Evolutionary conservation across 1,284 basidiomycete species (phyloP).

Genomic region (Fomes fomentarius): DNA sequence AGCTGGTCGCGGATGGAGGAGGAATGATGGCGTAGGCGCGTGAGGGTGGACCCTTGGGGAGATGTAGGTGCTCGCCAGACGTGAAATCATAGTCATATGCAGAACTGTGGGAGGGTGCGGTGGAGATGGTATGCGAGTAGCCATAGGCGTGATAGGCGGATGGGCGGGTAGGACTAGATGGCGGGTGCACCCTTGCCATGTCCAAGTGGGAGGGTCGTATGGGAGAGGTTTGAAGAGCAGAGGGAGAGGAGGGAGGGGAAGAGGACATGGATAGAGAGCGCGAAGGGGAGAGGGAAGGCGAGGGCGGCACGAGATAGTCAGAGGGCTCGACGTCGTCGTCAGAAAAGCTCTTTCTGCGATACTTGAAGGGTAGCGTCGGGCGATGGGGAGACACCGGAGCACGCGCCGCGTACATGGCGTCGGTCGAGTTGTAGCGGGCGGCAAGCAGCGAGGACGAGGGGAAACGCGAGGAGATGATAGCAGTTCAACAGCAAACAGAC

Average conservation of each 20-base stretch:
- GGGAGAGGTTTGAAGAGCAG: constrained; percentile 15
- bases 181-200: constrained; percentile 4
- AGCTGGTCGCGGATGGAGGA: neutral
- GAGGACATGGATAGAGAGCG: constrained; percentile 21
- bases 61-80: constrained; percentile 1
- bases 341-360: constrained; percentile 27
- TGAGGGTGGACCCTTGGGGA: neutral
- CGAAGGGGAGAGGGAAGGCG: constrained; percentile 22
- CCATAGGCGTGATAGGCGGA: constrained; percentile 13
- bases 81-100: constrained; percentile 5
- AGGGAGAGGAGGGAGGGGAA: constrained; percentile 22
- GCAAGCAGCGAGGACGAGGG: constrained; percentile 9
- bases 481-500: constrained; percentile 3
- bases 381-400: constrained; percentile 8
- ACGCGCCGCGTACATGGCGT: constrained; percentile 14
- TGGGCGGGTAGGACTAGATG: constrained; percentile 17
- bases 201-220: constrained; percentile 11
- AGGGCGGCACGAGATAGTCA: constrained; percentile 13
- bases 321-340: constrained; percentile 21
- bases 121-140: constrained; percentile 20
- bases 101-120: constrained; percentile 1
- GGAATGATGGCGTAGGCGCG: constrained; percentile 16
- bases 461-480: constrained; percentile 1
- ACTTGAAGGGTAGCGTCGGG: constrained; percentile 25
- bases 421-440: constrained; percentile 14